Conservation (phyloP, 2,329 filamentous ascomycete genomes). For the Hypomyces rosellus region DNA sequence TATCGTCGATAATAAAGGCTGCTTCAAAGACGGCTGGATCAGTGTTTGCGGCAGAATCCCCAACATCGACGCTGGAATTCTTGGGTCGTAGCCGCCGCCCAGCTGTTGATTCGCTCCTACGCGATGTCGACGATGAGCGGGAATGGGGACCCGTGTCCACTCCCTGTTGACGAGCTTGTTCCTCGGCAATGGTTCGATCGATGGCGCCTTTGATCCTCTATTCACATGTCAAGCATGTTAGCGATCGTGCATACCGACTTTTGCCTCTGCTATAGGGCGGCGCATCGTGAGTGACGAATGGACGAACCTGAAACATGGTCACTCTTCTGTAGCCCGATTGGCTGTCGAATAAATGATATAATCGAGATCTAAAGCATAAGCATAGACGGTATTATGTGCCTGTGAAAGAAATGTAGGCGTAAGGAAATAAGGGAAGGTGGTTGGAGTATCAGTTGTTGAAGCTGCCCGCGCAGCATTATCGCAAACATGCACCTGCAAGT, state of each 20-base stretch:
- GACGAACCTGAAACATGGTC: constrained; percentile 27
- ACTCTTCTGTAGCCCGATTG: too few species aligned
- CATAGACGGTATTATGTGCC: too few species aligned
- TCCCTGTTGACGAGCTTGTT: constrained; percentile 69
- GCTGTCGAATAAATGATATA: too few species aligned
- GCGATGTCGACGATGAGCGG: constrained; percentile 33
- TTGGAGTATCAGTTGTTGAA: too few species aligned
- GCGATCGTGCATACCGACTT: not conserved
- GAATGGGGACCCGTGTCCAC: constrained; percentile 39
- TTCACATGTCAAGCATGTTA: constrained; percentile 1
- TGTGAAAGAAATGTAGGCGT: too few species aligned
- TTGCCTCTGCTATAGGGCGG: not conserved
- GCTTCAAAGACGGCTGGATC: constrained; percentile 85
- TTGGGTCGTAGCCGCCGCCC: constrained; percentile 31
- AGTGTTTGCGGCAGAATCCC: constrained; percentile 46
- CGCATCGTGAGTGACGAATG: not conserved
- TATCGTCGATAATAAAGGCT: constrained; percentile 81
- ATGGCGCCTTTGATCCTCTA: constrained; percentile 80
- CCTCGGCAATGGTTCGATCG: constrained; percentile 82
- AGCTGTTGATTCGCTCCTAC: constrained; percentile 32
- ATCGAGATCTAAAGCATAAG: too few species aligned
- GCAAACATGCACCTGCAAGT: too few species aligned
- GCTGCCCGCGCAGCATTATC: too few species aligned
- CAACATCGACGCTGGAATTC: constrained; percentile 32
- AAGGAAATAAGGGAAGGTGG: too few species aligned